Evolutionary conservation across 352 stramenopile genomes (phyloP).

Genomic region (Pythium phragmiticola): DNA sequence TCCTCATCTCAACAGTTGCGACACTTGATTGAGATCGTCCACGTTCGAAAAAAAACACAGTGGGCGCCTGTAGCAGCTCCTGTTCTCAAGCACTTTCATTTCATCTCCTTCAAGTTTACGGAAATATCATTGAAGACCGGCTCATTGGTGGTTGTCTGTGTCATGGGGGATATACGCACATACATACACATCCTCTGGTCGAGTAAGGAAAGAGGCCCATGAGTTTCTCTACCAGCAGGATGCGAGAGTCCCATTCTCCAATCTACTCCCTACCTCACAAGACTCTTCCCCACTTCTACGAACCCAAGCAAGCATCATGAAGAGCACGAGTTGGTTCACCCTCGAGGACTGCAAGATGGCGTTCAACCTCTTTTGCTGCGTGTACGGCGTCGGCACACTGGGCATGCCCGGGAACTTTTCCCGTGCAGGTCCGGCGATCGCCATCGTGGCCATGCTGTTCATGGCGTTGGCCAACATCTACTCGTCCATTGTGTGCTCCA

Average conservation of each 20-base stretch:
- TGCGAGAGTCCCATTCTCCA: constrained; percentile 4
- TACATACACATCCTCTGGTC: neutral
- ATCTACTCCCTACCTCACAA: neutral
- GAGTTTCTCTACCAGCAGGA: neutral
- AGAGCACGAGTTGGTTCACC: constrained; percentile 25
- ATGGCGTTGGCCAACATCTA: constrained; percentile 39
- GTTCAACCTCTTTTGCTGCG: constrained; percentile 34
- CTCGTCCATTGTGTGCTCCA: constrained; percentile 29
- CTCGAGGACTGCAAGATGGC: constrained; percentile 34
- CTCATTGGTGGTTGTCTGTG: neutral
- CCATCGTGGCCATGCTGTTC: constrained; percentile 32
- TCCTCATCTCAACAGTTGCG: no score
- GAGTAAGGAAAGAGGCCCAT: neutral
- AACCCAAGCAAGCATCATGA: neutral
- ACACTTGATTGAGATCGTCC: no score
- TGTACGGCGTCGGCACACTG: constrained; percentile 39
- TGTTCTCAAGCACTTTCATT: no score
- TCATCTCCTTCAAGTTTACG: no score
- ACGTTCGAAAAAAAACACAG: no score
- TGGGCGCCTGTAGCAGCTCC: no score
- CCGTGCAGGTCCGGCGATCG: constrained; percentile 28
- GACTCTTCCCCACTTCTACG: neutral
- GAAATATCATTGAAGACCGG: neutral
- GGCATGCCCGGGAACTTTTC: constrained; percentile 39
- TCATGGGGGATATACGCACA: neutral